These are phyloP conservation scores for Austroboletus olivaceoglutinosus DNA, from an alignment of 1,284 basidiomycete genomes.

Conservation along the genomic window DNA sequence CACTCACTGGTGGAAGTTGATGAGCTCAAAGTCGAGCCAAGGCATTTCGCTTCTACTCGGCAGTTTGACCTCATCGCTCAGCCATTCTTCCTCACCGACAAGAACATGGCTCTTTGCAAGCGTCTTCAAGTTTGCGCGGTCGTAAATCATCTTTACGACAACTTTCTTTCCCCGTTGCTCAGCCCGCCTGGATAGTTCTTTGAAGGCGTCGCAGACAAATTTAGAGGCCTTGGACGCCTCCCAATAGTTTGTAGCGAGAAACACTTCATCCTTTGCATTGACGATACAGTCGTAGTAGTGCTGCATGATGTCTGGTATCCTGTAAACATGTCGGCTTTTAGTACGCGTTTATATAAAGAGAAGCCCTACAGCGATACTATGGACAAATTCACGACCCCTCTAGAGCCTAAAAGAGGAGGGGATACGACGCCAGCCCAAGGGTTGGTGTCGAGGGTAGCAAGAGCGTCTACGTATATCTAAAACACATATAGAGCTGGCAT, in stretches of 20 bases:
- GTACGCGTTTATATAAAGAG: not conserved
- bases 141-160: slow-evolving; percentile 66
- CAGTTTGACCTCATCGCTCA: slow-evolving; percentile 49
- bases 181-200: slow-evolving; percentile 51
- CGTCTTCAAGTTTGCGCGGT: slow-evolving; percentile 62
- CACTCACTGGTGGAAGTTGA: slow-evolving; percentile 45
- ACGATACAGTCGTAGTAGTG: slow-evolving; percentile 57
- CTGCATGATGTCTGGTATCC: slow-evolving; percentile 64
- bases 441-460: slow-evolving; percentile 50
- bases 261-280: slow-evolving; percentile 56
- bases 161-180: slow-evolving; percentile 48
- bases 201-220: slow-evolving; percentile 52
- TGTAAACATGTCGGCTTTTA: slow-evolving; percentile 19
- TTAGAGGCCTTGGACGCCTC: slow-evolving; percentile 51
- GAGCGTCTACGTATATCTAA: slow-evolving; percentile 55
- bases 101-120: slow-evolving; percentile 54
- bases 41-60: slow-evolving; percentile 58
- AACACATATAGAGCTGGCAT: not conserved
- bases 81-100: slow-evolving; percentile 50
- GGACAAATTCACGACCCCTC: slow-evolving; percentile 54
- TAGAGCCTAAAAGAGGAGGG: slow-evolving; percentile 55
- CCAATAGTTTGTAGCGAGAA: slow-evolving; percentile 62
- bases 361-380: slow-evolving; percentile 43
- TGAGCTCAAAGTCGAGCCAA: slow-evolving; percentile 60
- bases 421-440: slow-evolving; percentile 53